These are phyloP conservation scores for Penicillium angulare DNA, from an alignment of 495 filamentous ascomycete species.

Conservation along the genomic window DNA sequence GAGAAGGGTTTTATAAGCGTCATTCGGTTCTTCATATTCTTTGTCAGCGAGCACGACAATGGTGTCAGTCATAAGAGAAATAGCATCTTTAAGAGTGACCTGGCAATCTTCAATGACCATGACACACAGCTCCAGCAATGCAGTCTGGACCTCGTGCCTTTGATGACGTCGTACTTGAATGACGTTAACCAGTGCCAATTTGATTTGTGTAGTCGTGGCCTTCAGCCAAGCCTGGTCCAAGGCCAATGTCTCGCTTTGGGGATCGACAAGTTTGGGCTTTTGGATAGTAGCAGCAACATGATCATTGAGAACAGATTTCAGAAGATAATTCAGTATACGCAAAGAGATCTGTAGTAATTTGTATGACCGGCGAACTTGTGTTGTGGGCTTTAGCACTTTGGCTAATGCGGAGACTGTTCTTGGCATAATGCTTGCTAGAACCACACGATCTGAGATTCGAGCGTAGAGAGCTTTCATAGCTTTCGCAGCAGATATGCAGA, in stretches of 20 bases:
- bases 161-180: constrained; percentile 76
- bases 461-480: constrained; percentile 62
- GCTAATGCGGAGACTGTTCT: constrained; percentile 82
- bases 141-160: constrained; percentile 64
- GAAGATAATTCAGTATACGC: constrained; percentile 54
- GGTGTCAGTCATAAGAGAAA: constrained; percentile 73
- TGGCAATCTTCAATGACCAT: constrained; percentile 74
- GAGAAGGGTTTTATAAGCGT: constrained; percentile 46
- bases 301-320: constrained; percentile 68
- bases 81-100: constrained; percentile 67
- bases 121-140: constrained; percentile 67
- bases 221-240: constrained; percentile 70
- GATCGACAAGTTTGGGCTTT: constrained; percentile 18
- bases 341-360: constrained; percentile 63
- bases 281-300: constrained; percentile 17
- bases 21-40: constrained; percentile 35
- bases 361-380: constrained; percentile 60
- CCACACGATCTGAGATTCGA: constrained; percentile 64
- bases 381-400: constrained; percentile 68
- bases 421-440: constrained; percentile 80
- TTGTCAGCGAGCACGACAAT: constrained; percentile 68
- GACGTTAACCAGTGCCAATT: constrained; percentile 77
- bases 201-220: constrained; percentile 78
- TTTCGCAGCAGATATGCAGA: constrained; percentile 65
- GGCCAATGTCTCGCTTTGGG: constrained; percentile 33